A percentile compares a stretch with the other conserved stretches of the same genome.
Conservation (phyloP, 2,329 filamentous ascomycete species). For the Fusarium multiceps region DNA sequence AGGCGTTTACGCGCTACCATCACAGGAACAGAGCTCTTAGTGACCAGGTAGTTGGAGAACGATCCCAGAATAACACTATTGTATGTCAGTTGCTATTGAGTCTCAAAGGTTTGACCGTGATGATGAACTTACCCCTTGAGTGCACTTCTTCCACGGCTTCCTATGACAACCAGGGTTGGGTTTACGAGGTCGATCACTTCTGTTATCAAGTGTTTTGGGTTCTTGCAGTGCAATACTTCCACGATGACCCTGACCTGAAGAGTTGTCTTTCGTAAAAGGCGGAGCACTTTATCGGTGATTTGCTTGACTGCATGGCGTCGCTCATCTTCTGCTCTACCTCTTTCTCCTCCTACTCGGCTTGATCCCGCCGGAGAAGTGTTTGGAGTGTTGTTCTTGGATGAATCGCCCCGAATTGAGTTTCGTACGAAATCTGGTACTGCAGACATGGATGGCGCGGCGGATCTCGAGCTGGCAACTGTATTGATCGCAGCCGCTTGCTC, state of each 20-base stretch:
- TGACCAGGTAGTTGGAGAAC: slow-evolving; percentile 97
- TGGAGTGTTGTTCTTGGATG: slow-evolving; percentile 50
- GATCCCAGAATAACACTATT: slow-evolving; percentile 89
- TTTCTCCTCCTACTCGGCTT: slow-evolving; percentile 61
- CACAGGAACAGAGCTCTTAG: slow-evolving; percentile 94
- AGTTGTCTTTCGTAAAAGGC: slow-evolving; percentile 87
- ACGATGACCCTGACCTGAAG: slow-evolving; percentile 93
- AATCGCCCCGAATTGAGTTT: slow-evolving; percentile 47
- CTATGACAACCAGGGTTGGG: slow-evolving; percentile 92
- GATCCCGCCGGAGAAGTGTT: slow-evolving; percentile 61
- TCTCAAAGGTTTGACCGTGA: not conserved
- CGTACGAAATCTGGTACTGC: slow-evolving; percentile 51
- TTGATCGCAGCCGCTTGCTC: slow-evolving; percentile 80
- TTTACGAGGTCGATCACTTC: slow-evolving; percentile 95
- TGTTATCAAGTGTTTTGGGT: slow-evolving; percentile 92
- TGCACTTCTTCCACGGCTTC: slow-evolving; percentile 89
- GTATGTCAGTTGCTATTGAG: slow-evolving; percentile 47
- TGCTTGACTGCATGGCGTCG: slow-evolving; percentile 82
- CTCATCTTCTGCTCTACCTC: slow-evolving; percentile 77
- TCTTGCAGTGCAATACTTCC: slow-evolving; percentile 98
- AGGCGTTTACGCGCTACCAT: slow-evolving; percentile 97
- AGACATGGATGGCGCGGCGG: slow-evolving; percentile 47
- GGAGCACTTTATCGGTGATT: slow-evolving; percentile 87
- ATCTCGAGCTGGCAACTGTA: slow-evolving; percentile 63
- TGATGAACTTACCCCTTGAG: slow-evolving; percentile 81